phyloP scores from a whole-genome alignment of 2,329 filamentous ascomycete genomes.

The Xylaria sp. region DNA sequence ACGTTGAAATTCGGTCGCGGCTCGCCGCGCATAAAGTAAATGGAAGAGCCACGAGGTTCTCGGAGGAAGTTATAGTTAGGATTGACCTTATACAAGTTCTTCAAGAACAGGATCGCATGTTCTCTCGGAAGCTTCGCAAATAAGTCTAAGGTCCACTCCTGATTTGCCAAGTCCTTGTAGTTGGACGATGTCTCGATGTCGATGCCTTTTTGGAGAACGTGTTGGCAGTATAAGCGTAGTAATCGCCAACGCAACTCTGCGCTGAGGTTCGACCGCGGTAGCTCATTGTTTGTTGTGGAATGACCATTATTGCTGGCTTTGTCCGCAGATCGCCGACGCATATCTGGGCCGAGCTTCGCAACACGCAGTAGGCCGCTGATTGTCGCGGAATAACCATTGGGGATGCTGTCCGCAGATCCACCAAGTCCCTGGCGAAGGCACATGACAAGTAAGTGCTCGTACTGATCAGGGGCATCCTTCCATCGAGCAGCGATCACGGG shows the following conservation, averaged over 20 bases:
- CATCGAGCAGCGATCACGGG: constrained; percentile 5
- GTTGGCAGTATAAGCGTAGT: constrained; percentile 14
- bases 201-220: constrained; percentile 12
- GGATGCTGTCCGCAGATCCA: constrained; percentile 4
- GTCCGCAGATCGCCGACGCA: no score
- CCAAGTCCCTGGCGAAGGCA: constrained; percentile 9
- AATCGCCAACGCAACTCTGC: constrained; percentile 13
- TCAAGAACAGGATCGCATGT: constrained; percentile 2
- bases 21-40: constrained; percentile 5
- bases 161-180: constrained; percentile 11
- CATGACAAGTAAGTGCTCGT: constrained; percentile 8
- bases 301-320: background rate
- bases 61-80: constrained; percentile 10
- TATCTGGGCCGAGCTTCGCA: background rate
- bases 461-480: constrained; percentile 10
- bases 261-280: background rate
- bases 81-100: constrained; percentile 7
- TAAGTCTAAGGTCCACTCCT: constrained; percentile 12
- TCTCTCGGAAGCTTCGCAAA: constrained; percentile 7
- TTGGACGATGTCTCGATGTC: constrained; percentile 12
- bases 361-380: background rate
- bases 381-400: background rate
- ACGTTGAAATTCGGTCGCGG: constrained; percentile 17
- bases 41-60: constrained; percentile 1
- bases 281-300: background rate